Percentiles rank a stretch among this genome's conserved stretches.
Conservation (phyloP, 2,329 filamentous ascomycete genomes). For the Talaromyces sp. region DNA sequence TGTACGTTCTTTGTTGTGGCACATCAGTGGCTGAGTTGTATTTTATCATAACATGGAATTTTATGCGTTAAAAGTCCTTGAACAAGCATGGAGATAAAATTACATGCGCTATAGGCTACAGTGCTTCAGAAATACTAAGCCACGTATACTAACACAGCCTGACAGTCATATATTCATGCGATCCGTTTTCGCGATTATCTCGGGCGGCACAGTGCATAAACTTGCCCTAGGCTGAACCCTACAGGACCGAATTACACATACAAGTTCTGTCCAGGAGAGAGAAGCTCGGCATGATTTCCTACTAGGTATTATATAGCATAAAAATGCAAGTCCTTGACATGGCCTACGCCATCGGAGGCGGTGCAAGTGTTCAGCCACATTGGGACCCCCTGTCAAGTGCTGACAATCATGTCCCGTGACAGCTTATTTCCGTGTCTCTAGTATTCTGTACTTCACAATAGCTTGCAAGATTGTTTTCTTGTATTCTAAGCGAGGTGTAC, state of each 20-base stretch:
- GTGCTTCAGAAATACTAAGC: background rate
- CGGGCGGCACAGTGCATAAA: background rate
- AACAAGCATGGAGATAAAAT: background rate
- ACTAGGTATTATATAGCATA: background rate
- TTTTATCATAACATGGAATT: background rate
- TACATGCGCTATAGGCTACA: background rate
- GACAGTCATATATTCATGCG: background rate
- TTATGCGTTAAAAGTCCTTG: background rate
- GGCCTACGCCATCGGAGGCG: background rate
- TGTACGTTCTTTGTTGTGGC: background rate
- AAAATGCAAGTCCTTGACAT: background rate
- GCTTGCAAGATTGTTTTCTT: background rate
- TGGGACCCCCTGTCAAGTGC: background rate
- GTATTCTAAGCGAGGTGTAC: background rate
- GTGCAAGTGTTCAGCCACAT: background rate
- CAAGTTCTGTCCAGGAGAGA: too few species aligned
- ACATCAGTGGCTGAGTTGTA: background rate
- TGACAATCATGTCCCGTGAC: too few species aligned
- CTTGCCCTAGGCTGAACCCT: background rate
- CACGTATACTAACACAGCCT: background rate
- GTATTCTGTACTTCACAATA: background rate
- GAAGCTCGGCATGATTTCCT: too few species aligned
- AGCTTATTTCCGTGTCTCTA: background rate
- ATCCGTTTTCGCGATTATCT: too few species aligned
- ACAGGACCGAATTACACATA: too few species aligned